A percentile compares a stretch with the other conserved stretches of the same genome.
Evolutionary conservation across 768 basidiomycete species (phyloP).

Genomic region (Lactarius psammicola): DNA sequence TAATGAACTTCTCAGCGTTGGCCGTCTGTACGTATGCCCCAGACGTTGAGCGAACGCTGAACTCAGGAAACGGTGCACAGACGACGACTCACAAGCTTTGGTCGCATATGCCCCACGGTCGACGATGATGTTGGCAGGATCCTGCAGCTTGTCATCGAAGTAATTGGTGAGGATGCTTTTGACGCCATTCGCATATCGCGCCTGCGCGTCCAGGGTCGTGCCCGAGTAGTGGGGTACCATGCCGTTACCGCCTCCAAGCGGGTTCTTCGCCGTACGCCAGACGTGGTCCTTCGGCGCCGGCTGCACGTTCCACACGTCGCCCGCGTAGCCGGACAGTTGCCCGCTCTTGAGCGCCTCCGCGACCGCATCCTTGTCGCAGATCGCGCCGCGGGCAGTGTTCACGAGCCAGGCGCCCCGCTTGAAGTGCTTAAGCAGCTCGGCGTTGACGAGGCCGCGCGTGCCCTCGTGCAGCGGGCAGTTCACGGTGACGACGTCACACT

Average conservation of each 20-base stretch:
- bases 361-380: constrained; percentile 82
- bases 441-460: constrained; percentile 76
- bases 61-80: background rate
- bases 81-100: constrained; percentile 44
- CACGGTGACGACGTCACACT: constrained; percentile 82
- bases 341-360: constrained; percentile 73
- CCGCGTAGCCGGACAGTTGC: constrained; percentile 56
- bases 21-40: constrained; percentile 44
- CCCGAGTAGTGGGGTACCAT: constrained; percentile 90
- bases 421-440: constrained; percentile 80
- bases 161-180: constrained; percentile 73
- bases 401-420: constrained; percentile 87
- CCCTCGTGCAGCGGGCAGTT: constrained; percentile 88
- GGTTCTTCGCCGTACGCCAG: constrained; percentile 82
- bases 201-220: constrained; percentile 87
- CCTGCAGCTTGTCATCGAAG: constrained; percentile 60
- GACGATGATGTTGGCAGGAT: constrained; percentile 79
- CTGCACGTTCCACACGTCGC: constrained; percentile 85
- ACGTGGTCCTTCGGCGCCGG: constrained; percentile 84
- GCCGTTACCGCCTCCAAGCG: constrained; percentile 81
- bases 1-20: constrained; percentile 44
- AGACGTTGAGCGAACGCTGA: constrained; percentile 6
- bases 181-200: constrained; percentile 75
- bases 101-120: constrained; percentile 43
- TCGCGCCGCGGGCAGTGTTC: constrained; percentile 91